Evolutionary conservation across 306 rosid species (phyloP).

Genomic region (Lagenaria siceraria): DNA sequence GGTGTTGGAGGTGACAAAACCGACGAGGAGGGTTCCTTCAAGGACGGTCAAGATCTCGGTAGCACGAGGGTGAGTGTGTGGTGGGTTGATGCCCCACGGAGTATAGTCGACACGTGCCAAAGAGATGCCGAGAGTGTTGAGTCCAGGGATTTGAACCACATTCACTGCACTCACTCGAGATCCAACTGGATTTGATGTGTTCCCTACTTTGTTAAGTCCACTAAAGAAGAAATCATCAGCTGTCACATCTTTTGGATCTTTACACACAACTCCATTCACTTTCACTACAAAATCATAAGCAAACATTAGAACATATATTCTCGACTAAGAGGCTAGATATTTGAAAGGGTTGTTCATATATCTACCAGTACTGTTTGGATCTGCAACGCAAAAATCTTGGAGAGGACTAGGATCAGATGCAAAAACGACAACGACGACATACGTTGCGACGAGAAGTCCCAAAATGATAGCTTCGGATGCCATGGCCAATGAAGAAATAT

Average conservation of each 20-base stretch:
- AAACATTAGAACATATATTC: no score
- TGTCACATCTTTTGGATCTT: slow-evolving; percentile 18
- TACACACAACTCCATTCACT: slow-evolving; percentile 23
- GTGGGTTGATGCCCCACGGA: slow-evolving; percentile 24
- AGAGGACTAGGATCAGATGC: slow-evolving; percentile 21
- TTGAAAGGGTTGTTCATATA: neutral
- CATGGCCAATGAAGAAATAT: neutral
- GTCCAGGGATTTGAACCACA: slow-evolving; percentile 18
- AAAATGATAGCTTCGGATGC: neutral
- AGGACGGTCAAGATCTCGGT: slow-evolving; percentile 23
- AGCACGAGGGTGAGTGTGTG: slow-evolving; percentile 34
- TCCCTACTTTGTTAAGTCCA: slow-evolving; percentile 15
- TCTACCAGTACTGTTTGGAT: slow-evolving; percentile 8
- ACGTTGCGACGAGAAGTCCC: neutral
- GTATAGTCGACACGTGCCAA: slow-evolving; percentile 22
- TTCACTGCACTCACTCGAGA: slow-evolving; percentile 19
- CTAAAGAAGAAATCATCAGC: slow-evolving; percentile 18
- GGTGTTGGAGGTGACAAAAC: slow-evolving; percentile 23
- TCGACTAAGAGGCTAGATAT: neutral
- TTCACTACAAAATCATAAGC: neutral
- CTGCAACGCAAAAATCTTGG: slow-evolving; percentile 33
- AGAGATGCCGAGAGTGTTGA: slow-evolving; percentile 25
- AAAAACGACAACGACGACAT: neutral
- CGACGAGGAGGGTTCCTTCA: slow-evolving; percentile 24
- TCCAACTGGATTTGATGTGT: slow-evolving; percentile 18